These are phyloP conservation scores for Penicillium polonicum DNA, from an alignment of 2,329 filamentous ascomycete genomes.

Conservation along the genomic window DNA sequence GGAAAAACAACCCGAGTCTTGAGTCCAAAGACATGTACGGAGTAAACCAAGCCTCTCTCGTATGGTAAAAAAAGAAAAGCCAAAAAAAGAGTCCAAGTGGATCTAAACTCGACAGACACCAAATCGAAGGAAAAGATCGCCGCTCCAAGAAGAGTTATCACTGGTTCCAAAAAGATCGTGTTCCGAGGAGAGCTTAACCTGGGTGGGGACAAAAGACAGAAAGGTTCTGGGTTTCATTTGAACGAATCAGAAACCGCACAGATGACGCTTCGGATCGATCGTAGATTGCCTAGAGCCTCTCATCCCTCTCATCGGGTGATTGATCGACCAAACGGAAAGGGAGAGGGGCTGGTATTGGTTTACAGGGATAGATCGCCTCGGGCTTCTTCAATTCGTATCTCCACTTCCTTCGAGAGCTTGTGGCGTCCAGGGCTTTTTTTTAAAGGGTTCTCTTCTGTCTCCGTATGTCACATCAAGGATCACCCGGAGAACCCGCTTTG, in stretches of 20 bases:
- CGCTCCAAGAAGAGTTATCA: slow-evolving; percentile 7
- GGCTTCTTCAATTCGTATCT: slow-evolving; percentile 21
- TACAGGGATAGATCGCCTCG: slow-evolving; percentile 23
- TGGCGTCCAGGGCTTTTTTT: slow-evolving; percentile 7
- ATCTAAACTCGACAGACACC: slow-evolving; percentile 1
- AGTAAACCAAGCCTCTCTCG: not conserved
- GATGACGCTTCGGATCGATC: slow-evolving; percentile 19
- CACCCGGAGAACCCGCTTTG: not conserved
- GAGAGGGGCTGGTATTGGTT: slow-evolving; percentile 16
- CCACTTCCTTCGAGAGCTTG: slow-evolving; percentile 27
- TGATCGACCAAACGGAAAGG: slow-evolving; percentile 20
- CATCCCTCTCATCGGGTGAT: slow-evolving; percentile 27
- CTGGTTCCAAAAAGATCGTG: slow-evolving; percentile 21
- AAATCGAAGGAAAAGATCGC: slow-evolving; percentile 15
- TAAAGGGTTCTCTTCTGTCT: not conserved
- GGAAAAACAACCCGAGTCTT: slow-evolving; percentile 1
- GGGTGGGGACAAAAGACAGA: not conserved
- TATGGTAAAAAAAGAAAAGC: slow-evolving; percentile 5
- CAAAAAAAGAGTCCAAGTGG: slow-evolving; percentile 5
- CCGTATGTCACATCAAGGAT: slow-evolving; percentile 6
- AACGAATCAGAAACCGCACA: not conserved
- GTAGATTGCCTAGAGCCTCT: slow-evolving; percentile 17
- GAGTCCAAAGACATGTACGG: not conserved
- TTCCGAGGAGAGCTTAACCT: slow-evolving; percentile 25
- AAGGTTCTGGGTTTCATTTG: not conserved